These are phyloP conservation scores for Boletus reticuloceps DNA, from an alignment of 768 basidiomycete genomes.

Conservation along the genomic window DNA sequence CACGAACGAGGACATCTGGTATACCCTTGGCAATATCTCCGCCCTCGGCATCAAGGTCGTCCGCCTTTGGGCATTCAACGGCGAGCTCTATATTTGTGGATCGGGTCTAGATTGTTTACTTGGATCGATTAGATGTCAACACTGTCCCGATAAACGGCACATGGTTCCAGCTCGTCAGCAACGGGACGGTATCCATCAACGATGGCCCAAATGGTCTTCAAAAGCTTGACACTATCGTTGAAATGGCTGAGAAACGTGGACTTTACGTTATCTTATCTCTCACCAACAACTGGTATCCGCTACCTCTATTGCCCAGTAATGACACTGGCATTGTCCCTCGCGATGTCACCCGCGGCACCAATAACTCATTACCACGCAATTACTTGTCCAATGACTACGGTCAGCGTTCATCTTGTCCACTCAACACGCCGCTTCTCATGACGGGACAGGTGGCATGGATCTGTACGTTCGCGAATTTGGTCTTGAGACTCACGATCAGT, in stretches of 20 bases:
- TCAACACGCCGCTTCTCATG: slow-evolving; percentile 1
- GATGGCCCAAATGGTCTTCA: slow-evolving; percentile 60
- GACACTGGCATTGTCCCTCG: slow-evolving; percentile 9
- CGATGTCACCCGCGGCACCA: slow-evolving; percentile 33
- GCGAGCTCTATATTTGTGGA: slow-evolving; percentile 26
- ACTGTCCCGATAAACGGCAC: slow-evolving; percentile 54
- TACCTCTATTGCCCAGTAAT: slow-evolving; percentile 30
- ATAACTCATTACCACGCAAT: slow-evolving; percentile 47
- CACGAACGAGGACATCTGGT: slow-evolving; percentile 51
- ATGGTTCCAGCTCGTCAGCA: slow-evolving; percentile 61
- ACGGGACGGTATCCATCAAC: slow-evolving; percentile 56
- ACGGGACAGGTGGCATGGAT: slow-evolving; percentile 58
- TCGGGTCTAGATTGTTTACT: slow-evolving; percentile 5
- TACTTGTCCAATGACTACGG: slow-evolving; percentile 64
- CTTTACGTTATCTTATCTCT: slow-evolving; percentile 54
- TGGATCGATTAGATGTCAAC: slow-evolving; percentile 42
- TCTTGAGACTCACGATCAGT: slow-evolving; percentile 48
- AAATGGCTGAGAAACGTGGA: slow-evolving; percentile 51
- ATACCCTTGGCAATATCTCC: slow-evolving; percentile 57
- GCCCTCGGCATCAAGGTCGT: slow-evolving; percentile 56
- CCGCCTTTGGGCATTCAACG: slow-evolving; percentile 73
- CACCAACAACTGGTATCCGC: slow-evolving; percentile 62
- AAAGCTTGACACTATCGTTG: slow-evolving; percentile 56
- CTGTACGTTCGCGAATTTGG: slow-evolving; percentile 54
- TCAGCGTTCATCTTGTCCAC: slow-evolving; percentile 14